Base-by-base conservation (phyloP, 306 rosid species). In the Medicago arabica region DNA sequence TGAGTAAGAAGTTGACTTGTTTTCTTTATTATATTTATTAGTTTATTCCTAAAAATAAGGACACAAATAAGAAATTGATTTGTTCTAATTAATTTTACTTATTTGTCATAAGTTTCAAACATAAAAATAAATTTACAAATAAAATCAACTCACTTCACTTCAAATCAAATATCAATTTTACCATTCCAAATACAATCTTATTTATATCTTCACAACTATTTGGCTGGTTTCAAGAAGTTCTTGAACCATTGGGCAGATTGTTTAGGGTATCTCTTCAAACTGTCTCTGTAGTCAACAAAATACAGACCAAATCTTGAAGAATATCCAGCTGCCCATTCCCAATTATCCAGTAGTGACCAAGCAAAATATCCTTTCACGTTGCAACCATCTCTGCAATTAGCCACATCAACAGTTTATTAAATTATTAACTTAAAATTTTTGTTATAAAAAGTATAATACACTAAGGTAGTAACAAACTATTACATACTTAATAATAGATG, bases 251-350 rank as follows among this genome's bases (percentile, higher is more conserved):
- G 71, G 1, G 87, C 93, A 6, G 96, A 96, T 73, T 90, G 80
- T 81, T 96, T 96, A 1, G 99, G 97, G 80, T 92, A 92, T 87
- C 99, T 92, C 90, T 90, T 92, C 67, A 80, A 90, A 62, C 88
- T 87, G 86, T 90, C 87, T 6, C 64, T 88, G 69, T 86, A 92
- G 76, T 96, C 98, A 71, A 96, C 82, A 69, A 78, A 96, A 43
- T 84, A 96, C 6, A 96, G 88, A 65, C 99, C 99, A 84, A 92
- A 96, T 74, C 99, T 88, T 3, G 91, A 86, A 66, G 82, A 19
- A 80, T 74, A 96, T 67, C 99, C 98, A 67, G 91, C 90, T 44
- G 83, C 84, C 99, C 98, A 96, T 50, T 96, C 99, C 97, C 97
- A 96, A 23, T 96, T 92, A 85, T 96, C 98, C 80, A 96, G 71